Evolutionary conservation across 2,329 filamentous ascomycete species (phyloP), one percentile per base, ranked within the genome.

Genomic region (Calonectria leucothoes): DNA sequence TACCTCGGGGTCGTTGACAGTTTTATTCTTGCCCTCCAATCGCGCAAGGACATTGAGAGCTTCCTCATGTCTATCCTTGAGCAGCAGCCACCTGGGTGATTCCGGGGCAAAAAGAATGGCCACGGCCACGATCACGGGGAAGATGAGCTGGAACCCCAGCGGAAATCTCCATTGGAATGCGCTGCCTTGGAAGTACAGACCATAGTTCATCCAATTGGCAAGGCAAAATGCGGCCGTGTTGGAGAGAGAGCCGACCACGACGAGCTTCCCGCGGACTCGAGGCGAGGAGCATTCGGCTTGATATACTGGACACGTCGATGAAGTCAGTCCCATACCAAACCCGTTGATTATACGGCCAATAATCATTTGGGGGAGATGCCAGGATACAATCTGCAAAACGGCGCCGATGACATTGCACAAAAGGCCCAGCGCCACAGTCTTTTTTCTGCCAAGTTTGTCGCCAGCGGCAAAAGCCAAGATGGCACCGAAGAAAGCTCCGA

Each of bases 11-110:
- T 83, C 80, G 10, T 69, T 55, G 6, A 73, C 48, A 72, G 73
- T 87, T 75, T 91, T 84, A 23, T 88, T 87, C 72, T 90, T 90
- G 27, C 89, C 87, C 72, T 90, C 90, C 72, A 90, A 91, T 73
- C 88, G 89, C 10, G 88, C 86, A 71, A 94, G 86, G 6, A 90
- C 88, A 7, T 86, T 82, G n/a, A 88, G 83, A 0, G 90, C 90
- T 71, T 92, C 86, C 14, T 91, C 88, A 20, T 88, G 85, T n/a
- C 89, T 88, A 72, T 90, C 88, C 69, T 91, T 76, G 11, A 88
- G 81, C 25, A 90, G 79, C n/a, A 90, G 80, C 86, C 87, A 91
- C 45, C 89, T 85, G 0, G 89, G 89, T 0, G 85, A 88, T 75
- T 91, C 89, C 2, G 87, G 87, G 1, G 52, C 39, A 20, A 71